These are phyloP conservation scores for Crucihimalaya himalaica DNA, from an alignment of 345 rosid species.

Conservation along the genomic window DNA sequence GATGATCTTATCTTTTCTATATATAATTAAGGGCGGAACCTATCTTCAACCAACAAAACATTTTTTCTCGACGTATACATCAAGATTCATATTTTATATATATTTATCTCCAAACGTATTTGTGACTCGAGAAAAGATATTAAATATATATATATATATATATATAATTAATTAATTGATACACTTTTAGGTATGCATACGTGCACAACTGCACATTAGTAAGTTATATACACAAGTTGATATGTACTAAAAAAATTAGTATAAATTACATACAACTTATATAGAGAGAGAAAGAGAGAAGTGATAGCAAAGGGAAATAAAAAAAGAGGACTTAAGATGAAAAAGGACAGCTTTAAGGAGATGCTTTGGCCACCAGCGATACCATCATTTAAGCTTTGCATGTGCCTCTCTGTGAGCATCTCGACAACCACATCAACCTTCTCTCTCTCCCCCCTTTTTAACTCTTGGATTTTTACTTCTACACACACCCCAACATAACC, in stretches of 20 bases:
- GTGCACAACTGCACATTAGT: conserved; percentile 26
- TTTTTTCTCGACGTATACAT: conserved; percentile 9
- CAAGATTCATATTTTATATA: not conserved
- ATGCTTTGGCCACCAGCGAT: conserved; percentile 45
- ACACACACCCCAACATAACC: conserved; percentile 43
- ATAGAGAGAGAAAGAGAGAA: conserved; percentile 24
- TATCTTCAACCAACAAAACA: conserved; percentile 27
- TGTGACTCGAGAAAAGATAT: conserved; percentile 12
- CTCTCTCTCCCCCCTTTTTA: conserved; percentile 30
- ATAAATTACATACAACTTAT: no score
- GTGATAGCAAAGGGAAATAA: conserved; percentile 9
- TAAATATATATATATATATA: no score
- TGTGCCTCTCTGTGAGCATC: conserved; percentile 48
- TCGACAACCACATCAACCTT: conserved; percentile 45
- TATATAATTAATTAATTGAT: not conserved
- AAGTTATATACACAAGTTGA: conserved; percentile 4
- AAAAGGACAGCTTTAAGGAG: conserved; percentile 45
- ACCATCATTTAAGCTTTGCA: conserved; percentile 49
- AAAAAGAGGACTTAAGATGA: conserved; percentile 26
- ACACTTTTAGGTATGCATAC: conserved; percentile 33
- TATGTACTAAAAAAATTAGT: no score
- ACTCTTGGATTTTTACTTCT: conserved; percentile 41
- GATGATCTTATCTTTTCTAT: conserved; percentile 13
- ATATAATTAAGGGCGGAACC: conserved; percentile 11
- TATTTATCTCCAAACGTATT: conserved; percentile 22